A percentile compares a stretch with the other conserved stretches of the same genome.
phyloP scores from a whole-genome alignment of 371 early-diverging fungal genomes.

The Mucor indicus region DNA sequence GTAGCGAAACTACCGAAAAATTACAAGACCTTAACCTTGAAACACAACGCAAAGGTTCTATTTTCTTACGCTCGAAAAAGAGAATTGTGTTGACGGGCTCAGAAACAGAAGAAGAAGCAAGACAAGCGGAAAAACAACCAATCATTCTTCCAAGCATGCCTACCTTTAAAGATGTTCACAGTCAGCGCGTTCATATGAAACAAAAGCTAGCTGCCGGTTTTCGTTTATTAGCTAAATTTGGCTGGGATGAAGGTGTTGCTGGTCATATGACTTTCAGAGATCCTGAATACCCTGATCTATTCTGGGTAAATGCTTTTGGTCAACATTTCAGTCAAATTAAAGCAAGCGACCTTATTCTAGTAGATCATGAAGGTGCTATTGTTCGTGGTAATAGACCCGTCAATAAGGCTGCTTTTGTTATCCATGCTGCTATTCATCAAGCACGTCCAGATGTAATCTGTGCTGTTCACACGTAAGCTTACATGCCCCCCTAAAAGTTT shows the following conservation, averaged over 20 bases:
- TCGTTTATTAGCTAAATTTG: conserved; percentile 53
- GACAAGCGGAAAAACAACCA: conserved; percentile 32
- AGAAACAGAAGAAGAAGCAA: conserved; percentile 49
- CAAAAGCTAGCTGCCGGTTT: conserved; percentile 59
- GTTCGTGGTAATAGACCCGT: conserved; percentile 46
- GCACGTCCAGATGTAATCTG: conserved; percentile 49
- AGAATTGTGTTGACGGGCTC: conserved; percentile 37
- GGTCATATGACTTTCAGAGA: conserved; percentile 61
- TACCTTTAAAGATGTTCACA: conserved; percentile 32
- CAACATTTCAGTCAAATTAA: conserved; percentile 54
- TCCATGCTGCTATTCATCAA: conserved; percentile 54
- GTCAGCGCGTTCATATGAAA: conserved; percentile 58
- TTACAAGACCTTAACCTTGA: neutral
- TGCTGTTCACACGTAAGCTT: conserved; percentile 50
- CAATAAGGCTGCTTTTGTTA: conserved; percentile 63
- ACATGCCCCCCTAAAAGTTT: neutral
- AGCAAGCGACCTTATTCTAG: conserved; percentile 52
- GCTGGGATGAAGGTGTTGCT: conserved; percentile 59
- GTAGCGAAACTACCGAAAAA: neutral
- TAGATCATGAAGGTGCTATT: conserved; percentile 53
- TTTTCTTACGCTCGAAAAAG: conserved; percentile 26
- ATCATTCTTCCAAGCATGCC: conserved; percentile 42
- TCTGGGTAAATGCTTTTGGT: conserved; percentile 63
- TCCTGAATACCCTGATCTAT: conserved; percentile 57
- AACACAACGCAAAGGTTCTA: conserved; percentile 4